Evolutionary conservation across 2,329 filamentous ascomycete genomes (phyloP).

Genomic region (Biscogniauxia mediterranea): DNA sequence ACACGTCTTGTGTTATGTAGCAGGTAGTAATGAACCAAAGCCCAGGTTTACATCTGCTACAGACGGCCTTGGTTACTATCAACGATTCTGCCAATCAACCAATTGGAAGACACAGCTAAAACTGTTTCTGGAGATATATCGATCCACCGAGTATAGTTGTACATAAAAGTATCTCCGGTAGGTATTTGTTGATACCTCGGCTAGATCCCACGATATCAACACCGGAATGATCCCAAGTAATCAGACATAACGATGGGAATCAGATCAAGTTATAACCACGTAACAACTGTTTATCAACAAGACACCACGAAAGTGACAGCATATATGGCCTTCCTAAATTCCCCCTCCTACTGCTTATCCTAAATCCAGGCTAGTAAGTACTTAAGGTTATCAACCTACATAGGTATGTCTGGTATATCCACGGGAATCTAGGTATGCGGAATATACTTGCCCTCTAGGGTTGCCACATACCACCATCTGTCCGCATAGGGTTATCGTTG

Average conservation of each 20-base stretch:
- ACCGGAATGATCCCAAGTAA: too few relatives aligned
- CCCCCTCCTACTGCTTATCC: background rate
- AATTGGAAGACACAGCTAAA: background rate
- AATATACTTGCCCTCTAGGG: background rate
- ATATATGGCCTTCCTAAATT: background rate
- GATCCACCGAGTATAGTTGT: background rate
- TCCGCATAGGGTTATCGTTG: background rate
- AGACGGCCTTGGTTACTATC: too few relatives aligned
- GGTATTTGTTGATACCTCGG: background rate
- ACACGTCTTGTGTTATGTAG: background rate
- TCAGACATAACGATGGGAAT: too few relatives aligned
- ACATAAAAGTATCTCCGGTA: background rate
- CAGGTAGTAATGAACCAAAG: background rate
- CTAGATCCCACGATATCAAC: background rate
- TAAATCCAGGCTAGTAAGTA: background rate
- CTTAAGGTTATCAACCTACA: too few relatives aligned
- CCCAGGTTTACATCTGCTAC: background rate
- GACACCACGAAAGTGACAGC: too few relatives aligned
- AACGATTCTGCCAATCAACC: background rate
- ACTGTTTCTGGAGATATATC: background rate
- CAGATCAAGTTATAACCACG: too few relatives aligned
- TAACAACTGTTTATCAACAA: too few relatives aligned
- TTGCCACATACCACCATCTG: background rate
- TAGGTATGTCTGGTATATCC: background rate
- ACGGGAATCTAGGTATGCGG: background rate